These are phyloP conservation scores for Calonectria montana DNA, from an alignment of 2,329 filamentous ascomycete genomes.

Conservation along the genomic window DNA sequence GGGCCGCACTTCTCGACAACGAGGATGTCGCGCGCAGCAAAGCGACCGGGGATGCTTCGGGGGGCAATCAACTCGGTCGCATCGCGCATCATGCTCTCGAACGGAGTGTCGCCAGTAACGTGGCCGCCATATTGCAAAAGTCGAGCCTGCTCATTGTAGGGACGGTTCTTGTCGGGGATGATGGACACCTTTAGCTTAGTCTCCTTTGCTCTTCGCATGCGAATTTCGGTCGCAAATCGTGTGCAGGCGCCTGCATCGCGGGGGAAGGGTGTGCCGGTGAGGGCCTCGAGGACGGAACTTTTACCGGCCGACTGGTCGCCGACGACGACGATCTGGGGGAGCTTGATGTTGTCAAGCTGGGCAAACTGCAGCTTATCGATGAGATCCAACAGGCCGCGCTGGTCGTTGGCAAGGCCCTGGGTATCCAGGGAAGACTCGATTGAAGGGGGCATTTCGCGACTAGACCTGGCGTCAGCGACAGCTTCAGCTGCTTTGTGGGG, in stretches of 20 bases:
- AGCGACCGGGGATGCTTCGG: constrained; percentile 61
- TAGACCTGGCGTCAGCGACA: constrained; percentile 39
- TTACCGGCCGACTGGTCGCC: constrained; percentile 74
- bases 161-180: constrained; percentile 63
- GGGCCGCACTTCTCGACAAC: constrained; percentile 70
- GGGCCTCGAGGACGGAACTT: constrained; percentile 72
- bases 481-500: constrained; percentile 35
- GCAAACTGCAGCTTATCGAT: constrained; percentile 66
- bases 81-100: constrained; percentile 62
- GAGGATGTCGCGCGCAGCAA: constrained; percentile 64
- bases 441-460: constrained; percentile 51
- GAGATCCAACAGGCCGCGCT: constrained; percentile 67
- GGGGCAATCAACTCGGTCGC: constrained; percentile 63
- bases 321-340: constrained; percentile 73
- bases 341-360: constrained; percentile 63
- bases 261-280: constrained; percentile 71
- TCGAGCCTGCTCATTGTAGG: constrained; percentile 58
- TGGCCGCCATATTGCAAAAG: constrained; percentile 61
- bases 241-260: constrained; percentile 71
- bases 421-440: constrained; percentile 62
- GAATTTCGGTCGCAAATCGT: constrained; percentile 70
- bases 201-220: constrained; percentile 61
- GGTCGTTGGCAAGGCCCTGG: constrained; percentile 63
- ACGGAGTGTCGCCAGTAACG: constrained; percentile 57
- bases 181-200: constrained; percentile 62